phyloP scores from a whole-genome alignment of 768 basidiomycete species.

The Terana coerulea region DNA sequence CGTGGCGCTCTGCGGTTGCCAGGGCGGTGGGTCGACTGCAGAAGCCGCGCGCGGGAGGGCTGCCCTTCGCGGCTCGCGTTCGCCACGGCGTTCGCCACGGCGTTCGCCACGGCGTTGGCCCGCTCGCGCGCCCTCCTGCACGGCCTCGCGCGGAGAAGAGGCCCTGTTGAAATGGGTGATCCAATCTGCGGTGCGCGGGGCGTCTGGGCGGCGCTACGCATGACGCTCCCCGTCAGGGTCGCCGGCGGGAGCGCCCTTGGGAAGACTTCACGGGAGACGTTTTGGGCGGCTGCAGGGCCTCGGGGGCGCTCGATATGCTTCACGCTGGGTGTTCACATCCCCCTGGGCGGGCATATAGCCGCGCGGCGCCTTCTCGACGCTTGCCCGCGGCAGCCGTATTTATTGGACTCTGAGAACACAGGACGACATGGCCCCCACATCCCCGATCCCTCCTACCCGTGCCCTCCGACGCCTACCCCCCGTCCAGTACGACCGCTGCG shows the following conservation, averaged over 20 bases:
- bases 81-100: no score
- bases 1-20: no score
- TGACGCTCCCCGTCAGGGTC: neutral
- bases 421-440: neutral
- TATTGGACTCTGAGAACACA: neutral
- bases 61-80: no score
- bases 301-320: neutral
- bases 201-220: neutral
- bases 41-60: no score
- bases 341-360: neutral
- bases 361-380: conserved; percentile 3
- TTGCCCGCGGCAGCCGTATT: neutral
- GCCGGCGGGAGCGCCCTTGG: neutral
- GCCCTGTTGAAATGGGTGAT: neutral
- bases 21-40: no score
- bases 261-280: conserved; percentile 1
- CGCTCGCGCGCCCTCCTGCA: no score
- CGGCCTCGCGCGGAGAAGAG: no score
- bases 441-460: neutral
- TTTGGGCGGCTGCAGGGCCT: neutral
- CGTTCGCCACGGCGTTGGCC: no score
- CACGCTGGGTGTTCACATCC: neutral
- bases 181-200: neutral
- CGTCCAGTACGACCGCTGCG: neutral
- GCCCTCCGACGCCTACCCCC: neutral